phyloP scores from a whole-genome alignment of 257 asterid species.

The Eucommia ulmoides region DNA sequence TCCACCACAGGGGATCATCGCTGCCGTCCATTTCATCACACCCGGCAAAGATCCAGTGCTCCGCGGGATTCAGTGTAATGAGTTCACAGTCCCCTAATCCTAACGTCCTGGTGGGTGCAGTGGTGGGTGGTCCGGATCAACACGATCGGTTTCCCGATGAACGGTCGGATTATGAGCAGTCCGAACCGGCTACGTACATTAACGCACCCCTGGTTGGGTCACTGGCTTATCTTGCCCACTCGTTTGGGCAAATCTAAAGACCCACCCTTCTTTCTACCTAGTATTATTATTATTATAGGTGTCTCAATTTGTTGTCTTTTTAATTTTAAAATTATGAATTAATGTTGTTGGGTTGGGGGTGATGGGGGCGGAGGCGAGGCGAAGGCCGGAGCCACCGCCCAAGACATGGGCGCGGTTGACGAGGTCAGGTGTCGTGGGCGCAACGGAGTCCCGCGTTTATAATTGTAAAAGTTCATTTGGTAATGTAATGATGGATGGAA shows the following conservation, averaged over 20 bases:
- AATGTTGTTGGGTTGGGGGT: not conserved
- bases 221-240: conserved; percentile 80
- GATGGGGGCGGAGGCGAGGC: too few relatives aligned
- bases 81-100: conserved; percentile 68
- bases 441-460: too few relatives aligned
- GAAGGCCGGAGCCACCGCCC: too few relatives aligned
- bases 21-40: conserved; percentile 54
- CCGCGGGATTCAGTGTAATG: conserved; percentile 50
- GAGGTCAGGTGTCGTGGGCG: too few relatives aligned
- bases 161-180: conserved; percentile 82
- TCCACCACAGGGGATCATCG: conserved; percentile 97
- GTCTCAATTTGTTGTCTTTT: not conserved
- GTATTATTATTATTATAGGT: not conserved
- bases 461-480: too few relatives aligned
- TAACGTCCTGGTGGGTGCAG: conserved; percentile 58
- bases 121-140: conserved; percentile 90
- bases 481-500: too few relatives aligned
- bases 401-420: too few relatives aligned
- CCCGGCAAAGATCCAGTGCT: conserved; percentile 71
- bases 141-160: conserved; percentile 73
- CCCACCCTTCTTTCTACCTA: not conserved
- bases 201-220: conserved; percentile 94
- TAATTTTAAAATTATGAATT: not conserved
- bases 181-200: conserved; percentile 94
- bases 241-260: conserved; percentile 72